Conservation (phyloP, 2,329 filamentous ascomycete species). For the Fusarium sp. region DNA sequence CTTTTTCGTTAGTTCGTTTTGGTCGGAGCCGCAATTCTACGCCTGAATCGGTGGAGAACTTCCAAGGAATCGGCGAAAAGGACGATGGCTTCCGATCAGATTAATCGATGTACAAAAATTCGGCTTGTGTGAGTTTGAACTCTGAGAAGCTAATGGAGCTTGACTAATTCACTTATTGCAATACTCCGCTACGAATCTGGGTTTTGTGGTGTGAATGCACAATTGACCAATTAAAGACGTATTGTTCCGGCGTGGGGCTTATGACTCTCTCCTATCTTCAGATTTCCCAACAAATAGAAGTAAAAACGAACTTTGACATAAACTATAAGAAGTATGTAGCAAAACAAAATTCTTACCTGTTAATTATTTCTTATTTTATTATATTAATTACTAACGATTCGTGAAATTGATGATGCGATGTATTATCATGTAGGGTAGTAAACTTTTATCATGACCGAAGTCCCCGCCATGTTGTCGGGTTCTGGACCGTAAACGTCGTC, state of each 20-base stretch:
- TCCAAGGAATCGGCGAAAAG: not conserved
- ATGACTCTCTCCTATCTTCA: no score
- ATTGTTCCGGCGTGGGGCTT: no score
- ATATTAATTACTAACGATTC: no score
- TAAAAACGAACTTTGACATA: no score
- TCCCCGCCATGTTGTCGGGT: not conserved
- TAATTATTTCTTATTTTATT: no score
- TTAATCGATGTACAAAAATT: not conserved
- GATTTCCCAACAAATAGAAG: no score
- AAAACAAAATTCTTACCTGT: no score
- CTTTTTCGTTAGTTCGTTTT: not conserved
- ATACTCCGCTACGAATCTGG: rapidly evolving
- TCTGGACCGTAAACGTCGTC: not conserved
- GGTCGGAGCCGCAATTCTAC: not conserved
- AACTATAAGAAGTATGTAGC: no score
- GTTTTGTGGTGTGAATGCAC: not conserved
- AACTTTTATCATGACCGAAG: not conserved
- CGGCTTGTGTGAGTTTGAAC: rapidly evolving
- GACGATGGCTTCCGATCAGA: not conserved
- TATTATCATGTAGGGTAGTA: not conserved
- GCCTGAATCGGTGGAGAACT: not conserved
- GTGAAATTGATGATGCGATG: no score
- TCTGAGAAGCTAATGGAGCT: rapidly evolving
- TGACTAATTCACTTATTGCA: rapidly evolving
- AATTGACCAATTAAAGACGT: no score